Evolutionary conservation across 2,329 filamentous ascomycete genomes (phyloP), one percentile per base, ranked within the genome.

Genomic region (Alternaria ventricosa): DNA sequence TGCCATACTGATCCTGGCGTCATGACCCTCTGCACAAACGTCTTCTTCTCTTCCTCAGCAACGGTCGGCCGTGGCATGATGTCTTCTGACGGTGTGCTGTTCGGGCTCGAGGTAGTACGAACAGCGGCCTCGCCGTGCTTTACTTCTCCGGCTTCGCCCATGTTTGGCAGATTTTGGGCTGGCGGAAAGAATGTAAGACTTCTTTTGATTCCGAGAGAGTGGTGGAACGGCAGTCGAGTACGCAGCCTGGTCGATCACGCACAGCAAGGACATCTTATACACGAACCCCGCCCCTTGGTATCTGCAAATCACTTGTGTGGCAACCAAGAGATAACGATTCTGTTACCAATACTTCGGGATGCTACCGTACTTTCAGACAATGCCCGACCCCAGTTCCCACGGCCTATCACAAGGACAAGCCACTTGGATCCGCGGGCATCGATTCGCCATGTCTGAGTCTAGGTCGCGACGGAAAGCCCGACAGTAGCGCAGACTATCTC

Each of bases 1-100:
- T 87, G 85, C 47, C 82, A 69, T 25, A 84, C 83, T 1, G 82
- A 84, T 6, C 83, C 84, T 1, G 81, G 81, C 56, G 79, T 75
- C 55, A 79, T 79, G 54, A 83, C 66, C 4, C 75, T 72, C 63
- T 82, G 70, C 76, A 79, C 80, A 69, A 71, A 71, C 12, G 71
- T 75, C 63, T 72, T 69, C 63, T 74, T 75, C 53, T 63, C 56
- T 13, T 65, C 65, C 36, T 63, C 44, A 20, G 64, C 63, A 20
- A 70, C 55, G 10, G 64, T 61, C 5, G 64, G 54, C n/a, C 65
- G 64, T 18, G 71, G 65, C 46, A 62, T 65, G 8, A 63, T 25
- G 6, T 63, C 45, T 2, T 60, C 51, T 1, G 67, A 62, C 6
- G 65, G 65, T 1, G 63, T 61, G 54, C 59, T 18, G 60, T 61